A percentile compares a stretch with the other conserved stretches of the same genome.
phyloP scores from a whole-genome alignment of 345 rosid genomes.

The Anacardium occidentale region DNA sequence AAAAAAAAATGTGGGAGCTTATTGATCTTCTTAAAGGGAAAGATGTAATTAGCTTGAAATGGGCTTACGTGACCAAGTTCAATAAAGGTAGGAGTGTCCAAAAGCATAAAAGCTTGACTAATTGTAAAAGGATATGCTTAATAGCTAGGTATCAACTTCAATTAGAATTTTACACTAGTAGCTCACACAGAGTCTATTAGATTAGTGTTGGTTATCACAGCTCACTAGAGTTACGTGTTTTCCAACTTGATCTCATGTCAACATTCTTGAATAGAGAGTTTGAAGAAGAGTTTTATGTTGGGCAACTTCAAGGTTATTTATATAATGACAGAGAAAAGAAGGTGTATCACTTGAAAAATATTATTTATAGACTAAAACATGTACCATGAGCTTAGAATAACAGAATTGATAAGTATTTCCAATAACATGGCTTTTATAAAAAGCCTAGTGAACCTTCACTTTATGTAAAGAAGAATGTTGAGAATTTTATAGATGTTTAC shows the following conservation, averaged over 20 bases:
- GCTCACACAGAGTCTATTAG: neutral
- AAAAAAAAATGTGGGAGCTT: neutral
- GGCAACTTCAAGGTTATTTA: neutral
- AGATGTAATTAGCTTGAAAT: neutral
- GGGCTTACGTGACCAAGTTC: neutral
- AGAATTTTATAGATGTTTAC: neutral
- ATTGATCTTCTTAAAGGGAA: neutral
- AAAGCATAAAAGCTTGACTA: neutral
- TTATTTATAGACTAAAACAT: neutral
- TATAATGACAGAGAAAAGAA: neutral
- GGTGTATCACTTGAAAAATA: neutral
- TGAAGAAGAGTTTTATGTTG: neutral
- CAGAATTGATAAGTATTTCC: neutral
- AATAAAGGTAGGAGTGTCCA: neutral
- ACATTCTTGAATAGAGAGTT: neutral
- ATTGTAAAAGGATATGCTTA: too few species aligned
- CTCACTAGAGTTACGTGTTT: neutral
- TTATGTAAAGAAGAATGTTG: neutral
- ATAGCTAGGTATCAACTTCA: neutral
- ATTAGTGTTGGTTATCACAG: neutral
- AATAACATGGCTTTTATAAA: neutral
- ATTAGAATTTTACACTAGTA: neutral
- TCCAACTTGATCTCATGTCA: neutral
- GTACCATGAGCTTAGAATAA: neutral
- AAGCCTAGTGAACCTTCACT: neutral